Conservation (phyloP, 202 grass and related monocot genomes). For the Dendrocalamus latiflorus region DNA sequence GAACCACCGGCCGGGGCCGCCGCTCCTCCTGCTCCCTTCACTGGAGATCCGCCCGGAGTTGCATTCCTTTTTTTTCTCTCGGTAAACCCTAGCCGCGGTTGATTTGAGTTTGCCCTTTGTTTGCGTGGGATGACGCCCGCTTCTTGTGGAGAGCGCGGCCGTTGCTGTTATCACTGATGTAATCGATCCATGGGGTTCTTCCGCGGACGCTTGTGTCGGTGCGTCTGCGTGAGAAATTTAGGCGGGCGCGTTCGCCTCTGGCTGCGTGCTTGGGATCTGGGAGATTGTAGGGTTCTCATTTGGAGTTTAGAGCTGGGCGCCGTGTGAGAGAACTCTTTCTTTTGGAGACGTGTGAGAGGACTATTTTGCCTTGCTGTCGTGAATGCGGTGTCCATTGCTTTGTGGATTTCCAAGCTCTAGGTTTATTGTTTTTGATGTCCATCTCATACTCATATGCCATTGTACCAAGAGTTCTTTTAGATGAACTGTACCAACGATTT, state of each 20-base stretch:
- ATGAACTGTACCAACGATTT: not conserved
- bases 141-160: not conserved
- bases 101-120: not conserved
- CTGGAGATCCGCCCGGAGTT: constrained; percentile 37
- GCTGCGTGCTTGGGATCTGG: constrained; percentile 33
- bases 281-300: constrained; percentile 10
- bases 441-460: not conserved
- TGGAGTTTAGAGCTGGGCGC: not conserved
- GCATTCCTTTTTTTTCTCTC: constrained; percentile 23
- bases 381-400: constrained; percentile 4
- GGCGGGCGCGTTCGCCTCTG: not conserved
- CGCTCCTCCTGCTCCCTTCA: not conserved
- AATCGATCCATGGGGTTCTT: not conserved
- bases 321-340: not conserved
- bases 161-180: not conserved
- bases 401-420: not conserved
- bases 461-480: not conserved
- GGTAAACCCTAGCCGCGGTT: constrained; percentile 48
- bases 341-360: not conserved
- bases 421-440: not conserved
- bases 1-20: not conserved
- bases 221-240: constrained; percentile 8
- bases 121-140: not conserved
- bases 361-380: no score
- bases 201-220: constrained; percentile 10